A percentile compares a stretch with the other conserved stretches of the same genome.
These are phyloP conservation scores for Xylaria acuta DNA, from an alignment of 495 filamentous ascomycete species.

Conservation along the genomic window DNA sequence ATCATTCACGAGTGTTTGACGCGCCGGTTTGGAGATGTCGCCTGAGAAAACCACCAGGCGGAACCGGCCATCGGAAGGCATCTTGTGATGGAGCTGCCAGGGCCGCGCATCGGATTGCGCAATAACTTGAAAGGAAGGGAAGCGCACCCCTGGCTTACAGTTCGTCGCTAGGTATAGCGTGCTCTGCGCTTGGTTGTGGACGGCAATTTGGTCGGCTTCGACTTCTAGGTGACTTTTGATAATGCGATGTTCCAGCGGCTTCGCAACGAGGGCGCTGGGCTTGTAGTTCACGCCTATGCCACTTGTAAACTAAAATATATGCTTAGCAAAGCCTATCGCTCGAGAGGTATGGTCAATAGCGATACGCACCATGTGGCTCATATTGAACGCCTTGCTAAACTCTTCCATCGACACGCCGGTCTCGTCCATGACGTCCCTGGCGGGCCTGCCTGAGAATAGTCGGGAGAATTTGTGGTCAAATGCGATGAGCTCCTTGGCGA, in stretches of 20 bases:
- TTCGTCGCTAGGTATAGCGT: constrained; percentile 34
- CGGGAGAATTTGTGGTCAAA: constrained; percentile 69
- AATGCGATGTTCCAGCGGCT: constrained; percentile 19
- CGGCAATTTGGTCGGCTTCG: constrained; percentile 40
- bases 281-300: constrained; percentile 46
- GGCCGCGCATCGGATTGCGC: constrained; percentile 64
- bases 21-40: constrained; percentile 50
- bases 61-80: constrained; percentile 65
- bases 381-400: constrained; percentile 50
- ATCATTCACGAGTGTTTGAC: constrained; percentile 40
- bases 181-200: constrained; percentile 17
- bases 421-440: constrained; percentile 51
- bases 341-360: background rate
- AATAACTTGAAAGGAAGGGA: constrained; percentile 64
- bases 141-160: constrained; percentile 59
- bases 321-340: background rate
- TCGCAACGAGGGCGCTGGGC: constrained; percentile 40
- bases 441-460: constrained; percentile 53
- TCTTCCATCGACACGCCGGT: constrained; percentile 53
- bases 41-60: constrained; percentile 68
- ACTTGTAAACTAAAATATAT: constrained; percentile 39
- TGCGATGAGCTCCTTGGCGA: constrained; percentile 75
- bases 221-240: constrained; percentile 34
- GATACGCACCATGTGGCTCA: constrained; percentile 41
- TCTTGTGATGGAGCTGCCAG: constrained; percentile 53